Evolutionary conservation across 192 early-diverging fungal species (phyloP), one percentile per base, ranked within the genome.

Genomic region (Obelidium mucronatum): DNA sequence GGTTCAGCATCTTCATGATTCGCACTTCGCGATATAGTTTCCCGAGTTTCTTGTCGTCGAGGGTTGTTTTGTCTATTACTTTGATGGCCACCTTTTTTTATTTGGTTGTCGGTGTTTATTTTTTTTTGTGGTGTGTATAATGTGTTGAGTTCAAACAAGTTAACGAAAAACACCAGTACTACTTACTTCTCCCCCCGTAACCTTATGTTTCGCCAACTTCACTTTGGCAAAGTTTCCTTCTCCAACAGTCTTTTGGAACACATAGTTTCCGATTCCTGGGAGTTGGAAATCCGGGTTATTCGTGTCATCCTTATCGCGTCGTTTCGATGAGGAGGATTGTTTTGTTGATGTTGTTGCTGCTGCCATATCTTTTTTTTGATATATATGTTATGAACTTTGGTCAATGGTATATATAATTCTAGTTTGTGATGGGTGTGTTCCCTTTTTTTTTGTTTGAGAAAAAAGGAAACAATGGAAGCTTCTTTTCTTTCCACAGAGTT

Each of bases 181-280:
- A n/a, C 28, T 54, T 61, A 89, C 87, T 82, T 87, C 85, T 0
- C 60, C 77, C 2, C 84, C 84, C 2, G 87, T 89, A 42, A 89
- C 30, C 53, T 84, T 83, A 68, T 99, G 95, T 77, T 93, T 90
- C 4, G 94, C 94, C 19, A 98, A 89, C 83, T 99, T 99, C 70
- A 99, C 97, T 83, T 98, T 98, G 68, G 95, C 97, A 85, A 99
- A 99, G 84, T 98, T 96, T 54, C 97, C 97, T 83, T 99, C 97
- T 58, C 97, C 97, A 3, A 99, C 88, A 31, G 96, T 99, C 85
- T 99, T 96, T 44, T 95, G 87, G 74, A 99, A 89, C 17, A 95
- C 79, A 86, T 99, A 99, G 66, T 95, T 94, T 4, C 97, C 87
- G 48, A 89, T 89, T 24, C 82, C 80, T 42, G 82, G 53, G 30